Conservation (phyloP, 805 yeast genomes). For the Sugiyamaella qingdaonensis region DNA sequence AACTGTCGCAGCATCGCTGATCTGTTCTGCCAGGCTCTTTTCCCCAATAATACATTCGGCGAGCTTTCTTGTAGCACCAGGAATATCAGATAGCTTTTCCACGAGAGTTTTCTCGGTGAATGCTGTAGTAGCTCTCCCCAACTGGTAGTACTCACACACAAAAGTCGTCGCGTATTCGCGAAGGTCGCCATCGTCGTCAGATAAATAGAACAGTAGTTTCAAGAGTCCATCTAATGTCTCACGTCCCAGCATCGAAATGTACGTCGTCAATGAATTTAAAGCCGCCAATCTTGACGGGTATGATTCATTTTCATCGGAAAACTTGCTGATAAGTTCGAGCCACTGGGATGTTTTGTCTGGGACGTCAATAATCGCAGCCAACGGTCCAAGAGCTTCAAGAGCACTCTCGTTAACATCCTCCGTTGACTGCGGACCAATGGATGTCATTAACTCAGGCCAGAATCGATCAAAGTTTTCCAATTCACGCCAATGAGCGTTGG, state of each 20-base stretch:
- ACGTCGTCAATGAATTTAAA: constrained; percentile 40
- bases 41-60: not conserved
- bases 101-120: constrained; percentile 29
- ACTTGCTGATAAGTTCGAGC: constrained; percentile 29
- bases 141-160: constrained; percentile 34
- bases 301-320: constrained; percentile 43
- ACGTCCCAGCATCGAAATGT: constrained; percentile 16
- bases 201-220: constrained; percentile 23
- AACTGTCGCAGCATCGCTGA: constrained; percentile 19
- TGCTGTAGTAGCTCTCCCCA: constrained; percentile 32
- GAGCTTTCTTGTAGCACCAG: not conserved
- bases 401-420: constrained; percentile 48
- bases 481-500: constrained; percentile 21
- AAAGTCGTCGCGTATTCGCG: constrained; percentile 46
- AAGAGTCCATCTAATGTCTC: constrained; percentile 8
- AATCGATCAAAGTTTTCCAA: constrained; percentile 17
- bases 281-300: constrained; percentile 45
- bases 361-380: constrained; percentile 28
- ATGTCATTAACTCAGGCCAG: constrained; percentile 31
- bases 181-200: constrained; percentile 65
- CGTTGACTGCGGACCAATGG: constrained; percentile 34
- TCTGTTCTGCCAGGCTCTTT: constrained; percentile 19
- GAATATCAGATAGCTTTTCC: not conserved
- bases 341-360: constrained; percentile 25
- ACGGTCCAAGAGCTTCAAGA: constrained; percentile 49